Evolutionary conservation across 345 rosid genomes (phyloP).

Genomic region (Nephelium lappaceum): DNA sequence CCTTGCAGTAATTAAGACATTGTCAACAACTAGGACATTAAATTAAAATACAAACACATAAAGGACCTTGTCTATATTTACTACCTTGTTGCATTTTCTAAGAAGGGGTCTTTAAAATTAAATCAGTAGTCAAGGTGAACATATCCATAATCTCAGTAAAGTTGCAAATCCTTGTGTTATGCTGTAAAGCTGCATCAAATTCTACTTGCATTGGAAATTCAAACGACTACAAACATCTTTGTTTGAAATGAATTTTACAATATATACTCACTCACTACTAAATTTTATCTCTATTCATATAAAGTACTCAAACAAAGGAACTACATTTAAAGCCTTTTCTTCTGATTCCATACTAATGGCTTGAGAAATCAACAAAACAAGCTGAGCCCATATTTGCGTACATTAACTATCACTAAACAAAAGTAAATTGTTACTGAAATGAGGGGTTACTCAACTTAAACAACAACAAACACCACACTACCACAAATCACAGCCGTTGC

Average conservation of each 20-base stretch:
- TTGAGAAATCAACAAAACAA: neutral
- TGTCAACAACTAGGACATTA: neutral
- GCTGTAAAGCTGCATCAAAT: neutral
- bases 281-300: too few species aligned
- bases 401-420: neutral
- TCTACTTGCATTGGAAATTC: neutral
- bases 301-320: neutral
- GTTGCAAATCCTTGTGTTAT: neutral
- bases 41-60: neutral
- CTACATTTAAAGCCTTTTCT: neutral
- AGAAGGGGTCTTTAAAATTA: neutral
- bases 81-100: neutral
- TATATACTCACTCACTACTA: neutral
- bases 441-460: neutral
- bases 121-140: neutral
- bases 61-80: neutral
- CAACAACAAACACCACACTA: neutral
- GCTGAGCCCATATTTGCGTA: neutral
- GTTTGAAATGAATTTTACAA: neutral
- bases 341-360: neutral
- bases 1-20: neutral
- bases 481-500: neutral
- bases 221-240: neutral
- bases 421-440: neutral
- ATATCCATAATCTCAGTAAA: neutral